Evolutionary conservation across 495 filamentous ascomycete genomes (phyloP), one percentile per base, ranked within the genome.

Genomic region (Thermothielavioides terrestris): DNA sequence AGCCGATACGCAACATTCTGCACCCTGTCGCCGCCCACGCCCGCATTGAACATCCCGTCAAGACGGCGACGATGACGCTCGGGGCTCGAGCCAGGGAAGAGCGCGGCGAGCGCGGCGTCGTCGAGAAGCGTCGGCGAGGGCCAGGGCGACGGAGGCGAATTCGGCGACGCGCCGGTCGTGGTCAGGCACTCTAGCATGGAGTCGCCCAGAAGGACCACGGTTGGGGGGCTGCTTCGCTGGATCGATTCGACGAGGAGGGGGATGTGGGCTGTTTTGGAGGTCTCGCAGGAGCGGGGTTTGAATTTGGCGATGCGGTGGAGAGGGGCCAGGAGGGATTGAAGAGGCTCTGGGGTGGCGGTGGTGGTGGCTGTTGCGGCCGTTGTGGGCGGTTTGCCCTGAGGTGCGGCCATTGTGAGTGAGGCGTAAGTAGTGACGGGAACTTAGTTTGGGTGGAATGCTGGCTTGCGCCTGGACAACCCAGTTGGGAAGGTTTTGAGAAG

Each of bases 1-100:
- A 74, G 54, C 22, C 57, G 56, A 56, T 66, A 63, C 10, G 64
- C 40, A 48, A 73, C 52, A 30, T 59, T 56, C 48, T 72, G 36
- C 49, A 65, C 38, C 44, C 53, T 64, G 57, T 50, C 62, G 55
- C 55, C 69, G 52, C 57, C 57, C 6, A 58, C 50, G 17, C 57
- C 60, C 11, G 52, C 50, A 17, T 66, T 64, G 41, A 63, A 50
- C 14, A 57, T 51, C 28, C 45, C 11, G 0, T 42, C n/a, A 11
- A 51, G 34, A 0, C 39, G 22, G 22, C 4, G 11, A 18, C 20
- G 3, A 22, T 39, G 4, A 3, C 6, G 35, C 6, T 1, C 17
- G 15, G 35, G 1, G 3, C 17, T 9, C 35, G 5, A 7, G 6
- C 6, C 17, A 37, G 17, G 1, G 2, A 8, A 8, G 25, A 23